A percentile compares a stretch with the other conserved stretches of the same genome.
Conservation (phyloP, 129 eudicot genomes). For the Artemisia annua region DNA sequence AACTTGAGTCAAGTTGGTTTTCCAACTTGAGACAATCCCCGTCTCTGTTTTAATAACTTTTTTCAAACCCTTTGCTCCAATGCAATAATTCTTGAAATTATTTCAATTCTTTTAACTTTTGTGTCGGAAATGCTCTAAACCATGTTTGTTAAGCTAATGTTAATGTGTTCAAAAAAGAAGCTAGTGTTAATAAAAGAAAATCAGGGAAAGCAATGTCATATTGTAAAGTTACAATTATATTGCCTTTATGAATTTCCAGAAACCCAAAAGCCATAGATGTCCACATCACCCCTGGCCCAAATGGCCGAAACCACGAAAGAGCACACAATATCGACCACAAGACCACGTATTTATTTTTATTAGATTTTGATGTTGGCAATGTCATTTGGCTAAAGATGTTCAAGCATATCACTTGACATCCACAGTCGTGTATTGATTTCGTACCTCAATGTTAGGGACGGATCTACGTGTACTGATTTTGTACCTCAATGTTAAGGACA, state of each 20-base stretch:
- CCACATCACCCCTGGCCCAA: background rate
- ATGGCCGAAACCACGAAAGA: background rate
- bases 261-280: background rate
- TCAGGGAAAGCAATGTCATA: background rate
- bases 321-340: background rate
- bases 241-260: background rate
- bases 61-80: too few relatives aligned
- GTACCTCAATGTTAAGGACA: too few relatives aligned
- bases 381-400: background rate
- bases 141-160: too few relatives aligned
- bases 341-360: background rate
- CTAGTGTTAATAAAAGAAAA: too few relatives aligned
- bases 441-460: background rate
- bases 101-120: too few relatives aligned
- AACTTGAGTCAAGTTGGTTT: too few relatives aligned
- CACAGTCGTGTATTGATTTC: background rate
- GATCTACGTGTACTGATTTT: too few relatives aligned
- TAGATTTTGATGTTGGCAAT: background rate
- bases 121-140: too few relatives aligned
- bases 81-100: too few relatives aligned
- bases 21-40: too few relatives aligned
- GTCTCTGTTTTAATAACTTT: too few relatives aligned
- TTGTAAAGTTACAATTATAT: background rate
- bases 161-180: too few relatives aligned
- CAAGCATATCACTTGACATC: background rate